Base-by-base conservation (phyloP, 495 filamentous ascomycete genomes). In the Penicillium goetzii region DNA sequence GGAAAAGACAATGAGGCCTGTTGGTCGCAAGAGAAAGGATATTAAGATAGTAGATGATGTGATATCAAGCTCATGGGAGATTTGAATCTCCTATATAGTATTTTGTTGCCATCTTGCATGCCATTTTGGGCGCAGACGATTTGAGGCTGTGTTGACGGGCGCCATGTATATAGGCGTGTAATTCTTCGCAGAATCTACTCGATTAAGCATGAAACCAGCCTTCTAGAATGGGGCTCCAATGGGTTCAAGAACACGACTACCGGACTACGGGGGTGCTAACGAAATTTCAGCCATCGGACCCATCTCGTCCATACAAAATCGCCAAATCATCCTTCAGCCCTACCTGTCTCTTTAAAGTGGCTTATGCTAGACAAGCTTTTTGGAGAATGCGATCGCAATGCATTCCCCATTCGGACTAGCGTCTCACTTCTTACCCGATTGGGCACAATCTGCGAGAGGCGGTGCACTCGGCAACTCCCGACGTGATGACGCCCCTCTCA, bases 371-470 rank as follows among this genome's bases (percentile, higher is more conserved):
- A 43, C 38, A 57, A 57, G 55, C 55, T 32, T 57, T 26, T 56
- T 23, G 10, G 53, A 11, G 14, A 38, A 47, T 28, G 4, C 15
- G 36, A 51, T 65, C 65, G 65, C 65, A 65, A 36, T 61, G 65
- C 47, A 58, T 65, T 58, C 65, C 62, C 11, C 19, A 65, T 54
- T 21, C 1, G 58, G 65, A 28, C 17, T 55, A 55, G 52, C 52
- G 52, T 55, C 52, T 55, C n/a, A 55, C 17, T 55, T 36, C 36
- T 55, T 55, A 59, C 62, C 62, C 11, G 32, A 51, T 59, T 32
- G 14, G 59, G 58, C 56, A 4, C 40, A 68, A n/a, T 50, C 54
- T 17, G 43, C 58, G 61, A 63, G 43, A 53, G 50, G 59, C 25
- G 38, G 34, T 61, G 30, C 59, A 28, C 60, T 62, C 40, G 52